Conservation (phyloP, 805 yeast genomes). For the Limtongia smithiae region DNA sequence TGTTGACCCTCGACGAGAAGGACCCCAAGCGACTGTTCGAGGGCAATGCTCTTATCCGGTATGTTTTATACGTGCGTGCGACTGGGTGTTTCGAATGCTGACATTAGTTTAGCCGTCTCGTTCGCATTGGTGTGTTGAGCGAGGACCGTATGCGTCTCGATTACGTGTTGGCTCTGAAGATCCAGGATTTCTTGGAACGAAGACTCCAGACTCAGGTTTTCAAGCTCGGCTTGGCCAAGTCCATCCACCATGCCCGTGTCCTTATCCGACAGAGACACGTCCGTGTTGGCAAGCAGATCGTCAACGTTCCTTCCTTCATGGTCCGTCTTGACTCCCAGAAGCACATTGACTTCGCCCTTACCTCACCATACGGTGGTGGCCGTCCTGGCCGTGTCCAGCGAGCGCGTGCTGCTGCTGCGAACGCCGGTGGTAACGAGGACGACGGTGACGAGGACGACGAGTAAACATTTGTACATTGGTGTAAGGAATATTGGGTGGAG, state of each 20-base stretch:
- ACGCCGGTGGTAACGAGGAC: conserved; percentile 70
- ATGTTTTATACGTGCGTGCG: conserved; percentile 12
- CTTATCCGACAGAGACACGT: conserved; percentile 98
- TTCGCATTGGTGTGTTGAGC: conserved; percentile 96
- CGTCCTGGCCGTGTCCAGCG: conserved; percentile 99
- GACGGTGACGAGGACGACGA: conserved; percentile 57
- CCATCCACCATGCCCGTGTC: conserved; percentile 99
- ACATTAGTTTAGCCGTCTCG: conserved; percentile 61
- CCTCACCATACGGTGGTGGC: conserved; percentile 99
- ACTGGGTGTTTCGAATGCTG: not conserved
- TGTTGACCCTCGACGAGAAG: conserved; percentile 99
- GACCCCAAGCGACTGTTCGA: conserved; percentile 99
- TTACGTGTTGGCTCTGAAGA: conserved; percentile 96
- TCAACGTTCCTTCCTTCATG: conserved; percentile 98
- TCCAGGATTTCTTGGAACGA: conserved; percentile 99
- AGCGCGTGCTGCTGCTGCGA: conserved; percentile 63
- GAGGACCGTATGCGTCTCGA: conserved; percentile 99
- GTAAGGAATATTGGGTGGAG: not conserved
- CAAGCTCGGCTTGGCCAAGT: conserved; percentile 99
- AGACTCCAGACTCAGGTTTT: conserved; percentile 99
- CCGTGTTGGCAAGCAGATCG: conserved; percentile 98
- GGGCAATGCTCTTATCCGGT: conserved; percentile 98
- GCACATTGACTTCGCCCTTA: conserved; percentile 99
- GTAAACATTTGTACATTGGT: conserved; percentile 21
- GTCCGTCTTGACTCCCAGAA: conserved; percentile 99